A percentile compares a stretch with the other conserved stretches of the same genome.
These are phyloP conservation scores for Malassezia psittaci DNA, from an alignment of 1,284 basidiomycete species.

Conservation along the genomic window DNA sequence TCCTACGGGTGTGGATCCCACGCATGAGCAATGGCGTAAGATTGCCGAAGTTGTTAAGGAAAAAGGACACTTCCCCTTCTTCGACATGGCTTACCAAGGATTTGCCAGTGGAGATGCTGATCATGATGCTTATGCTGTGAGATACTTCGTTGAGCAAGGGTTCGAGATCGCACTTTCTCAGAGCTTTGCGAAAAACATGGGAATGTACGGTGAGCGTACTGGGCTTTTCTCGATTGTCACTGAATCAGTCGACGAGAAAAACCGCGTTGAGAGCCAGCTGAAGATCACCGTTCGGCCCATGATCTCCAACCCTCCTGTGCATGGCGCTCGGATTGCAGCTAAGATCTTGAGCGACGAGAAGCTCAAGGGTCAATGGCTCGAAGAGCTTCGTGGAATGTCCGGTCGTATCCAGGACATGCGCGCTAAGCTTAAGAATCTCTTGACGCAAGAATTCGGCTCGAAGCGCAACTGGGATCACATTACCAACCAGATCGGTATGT, in stretches of 20 bases:
- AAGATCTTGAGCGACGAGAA: constrained; percentile 48
- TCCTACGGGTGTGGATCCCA: constrained; percentile 50
- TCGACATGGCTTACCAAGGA: constrained; percentile 75
- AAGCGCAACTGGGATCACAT: constrained; percentile 49
- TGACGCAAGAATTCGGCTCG: constrained; percentile 44
- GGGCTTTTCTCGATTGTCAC: constrained; percentile 42
- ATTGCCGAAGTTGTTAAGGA: constrained; percentile 51
- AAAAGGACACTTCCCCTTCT: constrained; percentile 80
- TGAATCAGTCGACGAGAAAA: constrained; percentile 39
- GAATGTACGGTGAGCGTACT: constrained; percentile 48
- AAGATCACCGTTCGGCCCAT: constrained; percentile 94
- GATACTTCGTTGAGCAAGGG: constrained; percentile 49
- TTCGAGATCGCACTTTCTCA: constrained; percentile 42
- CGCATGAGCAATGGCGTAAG: constrained; percentile 44
- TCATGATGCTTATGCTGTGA: constrained; percentile 45
- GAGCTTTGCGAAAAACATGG: constrained; percentile 48
- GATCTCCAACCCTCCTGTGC: constrained; percentile 96
- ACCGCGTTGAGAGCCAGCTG: constrained; percentile 46
- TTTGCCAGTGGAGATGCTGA: constrained; percentile 45
- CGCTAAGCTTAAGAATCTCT: constrained; percentile 38
- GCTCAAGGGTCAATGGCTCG: constrained; percentile 50
- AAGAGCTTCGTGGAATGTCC: constrained; percentile 48
- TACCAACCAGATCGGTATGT: constrained; percentile 49
- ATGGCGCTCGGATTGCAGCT: constrained; percentile 53
- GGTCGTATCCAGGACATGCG: constrained; percentile 49